Evolutionary conservation across 371 early-diverging fungal species (phyloP).

Genomic region (Mucor sp.): DNA sequence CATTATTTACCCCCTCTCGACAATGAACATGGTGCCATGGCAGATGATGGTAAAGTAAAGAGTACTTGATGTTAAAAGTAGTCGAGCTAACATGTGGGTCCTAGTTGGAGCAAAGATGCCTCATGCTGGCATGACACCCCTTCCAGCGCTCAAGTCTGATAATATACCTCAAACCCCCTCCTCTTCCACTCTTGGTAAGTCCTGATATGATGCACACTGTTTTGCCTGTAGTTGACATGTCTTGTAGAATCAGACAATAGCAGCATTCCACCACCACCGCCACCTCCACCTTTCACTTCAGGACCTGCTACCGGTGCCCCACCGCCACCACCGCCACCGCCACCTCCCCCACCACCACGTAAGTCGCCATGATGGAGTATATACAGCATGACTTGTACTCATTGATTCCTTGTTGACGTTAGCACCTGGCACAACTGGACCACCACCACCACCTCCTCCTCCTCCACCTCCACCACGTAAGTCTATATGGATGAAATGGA

Average conservation of each 20-base stretch:
- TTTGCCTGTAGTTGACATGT: not conserved
- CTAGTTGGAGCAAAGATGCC: not conserved
- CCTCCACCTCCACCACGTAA: conserved; percentile 19
- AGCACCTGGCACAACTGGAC: not conserved
- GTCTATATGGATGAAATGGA: not conserved
- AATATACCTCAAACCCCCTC: not conserved
- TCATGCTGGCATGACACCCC: not conserved
- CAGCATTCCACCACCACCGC: conserved; percentile 6
- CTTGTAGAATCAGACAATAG: not conserved
- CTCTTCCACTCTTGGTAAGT: not conserved
- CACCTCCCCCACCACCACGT: conserved; percentile 24
- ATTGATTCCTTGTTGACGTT: not conserved
- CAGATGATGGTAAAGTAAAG: not conserved
- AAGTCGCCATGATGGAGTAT: not conserved
- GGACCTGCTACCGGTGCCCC: not conserved
- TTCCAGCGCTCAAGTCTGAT: not conserved
- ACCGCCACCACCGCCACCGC: conserved; percentile 28
- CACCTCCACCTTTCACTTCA: conserved; percentile 12
- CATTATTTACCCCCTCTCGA: not conserved
- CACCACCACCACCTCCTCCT: conserved; percentile 27
- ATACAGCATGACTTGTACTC: not conserved
- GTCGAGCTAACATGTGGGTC: not conserved
- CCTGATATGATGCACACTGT: not conserved
- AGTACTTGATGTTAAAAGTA: not conserved
- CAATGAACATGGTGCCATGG: not conserved